A percentile compares a stretch with the other conserved stretches of the same genome.
Conservation (phyloP, 2,329 filamentous ascomycete species). For the Leptographium galeiforme region DNA sequence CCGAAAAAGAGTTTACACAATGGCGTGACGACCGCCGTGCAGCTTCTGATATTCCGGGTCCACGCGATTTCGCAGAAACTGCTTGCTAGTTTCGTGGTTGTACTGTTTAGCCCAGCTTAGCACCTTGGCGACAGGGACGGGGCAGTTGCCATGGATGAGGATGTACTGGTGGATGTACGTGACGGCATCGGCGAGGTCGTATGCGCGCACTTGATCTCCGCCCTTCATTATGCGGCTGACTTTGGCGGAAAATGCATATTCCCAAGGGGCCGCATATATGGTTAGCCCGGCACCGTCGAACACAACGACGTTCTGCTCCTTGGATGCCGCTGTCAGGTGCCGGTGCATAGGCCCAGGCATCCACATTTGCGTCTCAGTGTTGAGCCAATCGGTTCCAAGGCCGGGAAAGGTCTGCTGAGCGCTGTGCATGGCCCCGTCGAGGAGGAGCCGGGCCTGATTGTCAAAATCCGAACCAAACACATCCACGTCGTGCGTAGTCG, state of each 20-base stretch:
- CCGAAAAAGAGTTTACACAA: too few relatives aligned
- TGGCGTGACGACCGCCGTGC: not conserved
- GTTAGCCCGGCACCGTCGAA: not conserved
- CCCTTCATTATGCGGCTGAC: not conserved
- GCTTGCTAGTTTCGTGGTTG: not conserved
- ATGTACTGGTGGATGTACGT: not conserved
- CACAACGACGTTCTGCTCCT: not conserved
- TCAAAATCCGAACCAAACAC: not conserved
- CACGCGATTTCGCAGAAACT: not conserved
- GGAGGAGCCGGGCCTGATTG: not conserved
- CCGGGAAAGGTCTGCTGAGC: not conserved
- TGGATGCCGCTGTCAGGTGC: not conserved
- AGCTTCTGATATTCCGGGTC: not conserved
- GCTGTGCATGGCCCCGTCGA: not conserved
- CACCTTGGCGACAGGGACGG: not conserved
- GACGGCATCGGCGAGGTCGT: not conserved
- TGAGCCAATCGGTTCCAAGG: not conserved
- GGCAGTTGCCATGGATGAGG: not conserved
- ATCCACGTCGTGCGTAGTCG: not conserved
- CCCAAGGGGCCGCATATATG: not conserved
- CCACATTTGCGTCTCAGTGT: not conserved
- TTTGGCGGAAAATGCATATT: not conserved
- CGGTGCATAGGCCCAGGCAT: not conserved
- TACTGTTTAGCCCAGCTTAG: not conserved
- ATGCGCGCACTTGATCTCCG: not conserved